Conservation (phyloP, 495 filamentous ascomycete genomes). For the Lichenothelia convexa region DNA sequence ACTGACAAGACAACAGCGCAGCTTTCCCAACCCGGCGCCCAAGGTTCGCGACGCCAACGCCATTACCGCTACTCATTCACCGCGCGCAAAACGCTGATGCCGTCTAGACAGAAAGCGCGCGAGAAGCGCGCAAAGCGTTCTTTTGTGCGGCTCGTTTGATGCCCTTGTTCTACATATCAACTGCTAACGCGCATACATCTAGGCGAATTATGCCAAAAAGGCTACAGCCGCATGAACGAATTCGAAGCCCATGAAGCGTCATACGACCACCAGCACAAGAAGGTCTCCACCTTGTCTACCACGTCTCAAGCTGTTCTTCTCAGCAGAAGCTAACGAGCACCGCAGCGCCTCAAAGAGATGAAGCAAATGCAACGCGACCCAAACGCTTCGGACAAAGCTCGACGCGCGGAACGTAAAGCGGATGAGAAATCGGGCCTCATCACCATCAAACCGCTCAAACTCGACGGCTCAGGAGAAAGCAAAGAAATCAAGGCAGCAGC, state of each 20-base stretch:
- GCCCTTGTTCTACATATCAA: no score
- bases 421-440: constrained; percentile 50
- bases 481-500: no score
- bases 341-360: constrained; percentile 45
- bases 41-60: constrained; percentile 4
- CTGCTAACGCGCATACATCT: neutral
- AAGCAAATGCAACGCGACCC: constrained; percentile 44
- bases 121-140: constrained; percentile 76
- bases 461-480: constrained; percentile 10
- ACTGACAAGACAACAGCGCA: neutral
- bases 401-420: constrained; percentile 31
- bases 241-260: constrained; percentile 50
- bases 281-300: constrained; percentile 11
- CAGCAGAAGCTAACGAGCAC: neutral
- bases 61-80: neutral
- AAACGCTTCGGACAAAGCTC: constrained; percentile 37
- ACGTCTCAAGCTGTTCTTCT: no score
- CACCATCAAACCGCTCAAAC: constrained; percentile 30
- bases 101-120: constrained; percentile 62
- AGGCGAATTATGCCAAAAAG: constrained; percentile 47
- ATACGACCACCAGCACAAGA: constrained; percentile 55
- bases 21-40: constrained; percentile 10
- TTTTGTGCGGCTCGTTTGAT: constrained; percentile 36
- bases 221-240: constrained; percentile 51
- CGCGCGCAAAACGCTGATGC: constrained; percentile 18